A percentile compares a stretch with the other conserved stretches of the same genome.
Evolutionary conservation across 352 stramenopile genomes (phyloP).

Genomic region (Pythium apleroticum): DNA sequence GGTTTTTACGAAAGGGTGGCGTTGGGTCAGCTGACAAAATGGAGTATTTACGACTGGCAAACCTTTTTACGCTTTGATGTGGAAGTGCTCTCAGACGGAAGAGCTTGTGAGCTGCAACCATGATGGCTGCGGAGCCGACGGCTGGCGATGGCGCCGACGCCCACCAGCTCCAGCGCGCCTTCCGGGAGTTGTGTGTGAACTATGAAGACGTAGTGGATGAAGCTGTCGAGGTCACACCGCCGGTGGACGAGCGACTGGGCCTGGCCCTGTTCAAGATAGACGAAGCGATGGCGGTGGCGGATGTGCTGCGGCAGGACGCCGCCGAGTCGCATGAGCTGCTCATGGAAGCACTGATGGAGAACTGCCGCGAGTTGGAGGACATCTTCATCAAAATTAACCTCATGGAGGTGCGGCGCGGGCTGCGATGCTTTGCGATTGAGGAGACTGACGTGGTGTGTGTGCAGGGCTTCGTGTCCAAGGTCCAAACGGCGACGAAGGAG

Average conservation of each 20-base stretch:
- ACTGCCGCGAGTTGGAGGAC: constrained; percentile 75
- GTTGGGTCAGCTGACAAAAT: background rate
- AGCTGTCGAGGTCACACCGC: constrained; percentile 47
- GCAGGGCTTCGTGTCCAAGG: constrained; percentile 58
- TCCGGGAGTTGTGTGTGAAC: constrained; percentile 54
- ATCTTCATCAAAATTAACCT: constrained; percentile 77
- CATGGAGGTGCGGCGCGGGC: constrained; percentile 38
- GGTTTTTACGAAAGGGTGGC: constrained; percentile 16
- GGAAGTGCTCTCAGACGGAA: constrained; percentile 15
- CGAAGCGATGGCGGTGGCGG: constrained; percentile 54
- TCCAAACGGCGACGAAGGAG: constrained; percentile 55
- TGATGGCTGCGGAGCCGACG: constrained; percentile 13
- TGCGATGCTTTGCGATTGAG: background rate
- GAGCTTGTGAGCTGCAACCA: background rate
- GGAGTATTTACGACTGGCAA: background rate
- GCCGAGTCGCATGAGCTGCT: constrained; percentile 47
- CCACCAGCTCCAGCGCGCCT: constrained; percentile 44
- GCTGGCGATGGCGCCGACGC: constrained; percentile 1
- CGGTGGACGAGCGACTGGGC: constrained; percentile 67
- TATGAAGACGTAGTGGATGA: constrained; percentile 80
- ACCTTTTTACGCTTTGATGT: constrained; percentile 19
- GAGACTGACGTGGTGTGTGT: background rate
- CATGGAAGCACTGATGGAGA: constrained; percentile 55
- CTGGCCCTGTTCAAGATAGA: constrained; percentile 84
- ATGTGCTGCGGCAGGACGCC: constrained; percentile 52